Base-by-base conservation (phyloP, 192 early-diverging fungal genomes). In the Podila minutissima region DNA sequence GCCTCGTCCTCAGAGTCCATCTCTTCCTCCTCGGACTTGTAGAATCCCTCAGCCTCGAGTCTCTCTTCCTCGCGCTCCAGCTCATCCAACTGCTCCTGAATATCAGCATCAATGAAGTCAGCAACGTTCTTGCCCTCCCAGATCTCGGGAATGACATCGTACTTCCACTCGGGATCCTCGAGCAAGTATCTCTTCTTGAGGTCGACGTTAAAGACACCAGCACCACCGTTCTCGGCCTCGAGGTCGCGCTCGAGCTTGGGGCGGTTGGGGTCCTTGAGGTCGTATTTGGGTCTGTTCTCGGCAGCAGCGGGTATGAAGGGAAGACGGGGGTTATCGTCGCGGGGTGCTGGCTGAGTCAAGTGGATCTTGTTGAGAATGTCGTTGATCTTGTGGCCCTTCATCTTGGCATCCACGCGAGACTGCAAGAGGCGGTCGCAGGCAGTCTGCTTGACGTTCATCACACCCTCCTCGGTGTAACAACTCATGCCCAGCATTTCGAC, bases 111-210 rank as follows among this genome's bases (percentile, higher is more conserved):
- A 81, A 99, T 87, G 84, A 99, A 99, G 88, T 99, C 98, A 24
- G 96, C 95, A 38, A 99, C 90, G 86, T 99, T 99, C 88, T 96
- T 95, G 75, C 97, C 97, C 75, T 99, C 92, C 91, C 97, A 94
- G 84, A 99, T 97, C 88, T 99, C 98, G 41, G 98, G 98, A 63
- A 99, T 97, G 49, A 86, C 86, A 85, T 99, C 98, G 87, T 98
- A 94, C 84, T 95, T 97, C 97, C 97, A 99, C 51, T 97, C 94
- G 61, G 89, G 88, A 51, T 95, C 83, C 22, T 86, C 88, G 59
- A 99, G 89, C 78, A 91, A 50, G 86, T 99, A 99, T 69, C 86
- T 86, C 87, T 98, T 98, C 83, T 97, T 95, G 78, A 98, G 89
- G 72, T 99, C 95, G 62, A 97, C 92, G 84, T 89, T 97, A 90